These are phyloP conservation scores for Colletotrichum chlorophyti DNA, from an alignment of 2,329 filamentous ascomycete genomes.

Conservation along the genomic window DNA sequence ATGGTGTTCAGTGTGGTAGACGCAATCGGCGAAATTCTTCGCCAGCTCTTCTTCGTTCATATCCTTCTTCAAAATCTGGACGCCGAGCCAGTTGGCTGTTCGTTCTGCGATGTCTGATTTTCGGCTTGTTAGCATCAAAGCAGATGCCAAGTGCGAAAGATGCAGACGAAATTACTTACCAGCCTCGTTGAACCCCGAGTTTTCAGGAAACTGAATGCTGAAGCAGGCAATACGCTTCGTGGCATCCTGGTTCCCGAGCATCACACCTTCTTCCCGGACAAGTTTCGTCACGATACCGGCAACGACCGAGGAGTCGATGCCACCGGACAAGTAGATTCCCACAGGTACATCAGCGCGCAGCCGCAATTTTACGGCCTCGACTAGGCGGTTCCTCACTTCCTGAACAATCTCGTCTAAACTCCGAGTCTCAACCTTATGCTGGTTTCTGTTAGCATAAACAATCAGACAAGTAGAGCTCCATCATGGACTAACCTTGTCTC, in stretches of 20 bases:
- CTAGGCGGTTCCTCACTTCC: slow-evolving; percentile 54
- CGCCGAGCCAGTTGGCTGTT: slow-evolving; percentile 41
- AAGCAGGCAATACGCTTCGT: slow-evolving; percentile 46
- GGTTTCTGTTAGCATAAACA: neutral
- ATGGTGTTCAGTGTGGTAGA: slow-evolving; percentile 40
- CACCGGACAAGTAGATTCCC: slow-evolving; percentile 63
- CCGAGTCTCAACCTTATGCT: slow-evolving; percentile 45
- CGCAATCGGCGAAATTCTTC: slow-evolving; percentile 37
- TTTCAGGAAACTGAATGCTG: slow-evolving; percentile 57
- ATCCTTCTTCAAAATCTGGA: slow-evolving; percentile 34
- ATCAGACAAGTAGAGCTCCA: too few relatives aligned
- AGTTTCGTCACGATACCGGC: slow-evolving; percentile 63
- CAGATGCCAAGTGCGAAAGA: too few relatives aligned
- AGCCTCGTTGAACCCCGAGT: slow-evolving; percentile 57
- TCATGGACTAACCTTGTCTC: slow-evolving; percentile 52
- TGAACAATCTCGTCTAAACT: slow-evolving; percentile 57
- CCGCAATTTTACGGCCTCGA: slow-evolving; percentile 58
- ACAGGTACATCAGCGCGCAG: slow-evolving; percentile 64
- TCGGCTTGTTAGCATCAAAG: neutral
- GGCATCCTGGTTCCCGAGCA: slow-evolving; percentile 48
- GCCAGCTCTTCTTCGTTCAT: slow-evolving; percentile 39
- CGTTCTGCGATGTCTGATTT: slow-evolving; percentile 37
- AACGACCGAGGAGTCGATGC: slow-evolving; percentile 62
- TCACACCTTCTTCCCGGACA: slow-evolving; percentile 49
- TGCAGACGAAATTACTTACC: slow-evolving; percentile 31